Conservation (phyloP, 345 rosid species). For the Ceriops decandra region DNA sequence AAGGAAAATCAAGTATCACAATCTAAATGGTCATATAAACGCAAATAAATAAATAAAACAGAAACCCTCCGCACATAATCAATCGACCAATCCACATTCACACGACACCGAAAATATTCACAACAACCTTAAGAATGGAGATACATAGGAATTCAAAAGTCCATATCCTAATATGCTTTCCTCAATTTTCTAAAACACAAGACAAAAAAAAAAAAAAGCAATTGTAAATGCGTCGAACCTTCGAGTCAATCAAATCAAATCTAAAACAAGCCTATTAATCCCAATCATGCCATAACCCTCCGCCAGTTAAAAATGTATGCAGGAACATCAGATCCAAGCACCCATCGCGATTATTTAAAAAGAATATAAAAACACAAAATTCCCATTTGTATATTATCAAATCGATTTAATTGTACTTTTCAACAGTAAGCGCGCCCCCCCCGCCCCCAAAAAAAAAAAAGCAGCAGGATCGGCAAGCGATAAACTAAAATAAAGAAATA, state of each 20-base stretch:
- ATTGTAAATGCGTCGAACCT: neutral
- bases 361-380: neutral
- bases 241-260: slow-evolving; percentile 9
- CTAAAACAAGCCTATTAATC: neutral
- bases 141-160: neutral
- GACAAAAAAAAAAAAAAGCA: neutral
- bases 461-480: too few relatives aligned
- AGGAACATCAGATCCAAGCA: slow-evolving; percentile 28
- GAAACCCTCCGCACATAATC: too few relatives aligned
- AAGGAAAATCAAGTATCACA: too few relatives aligned
- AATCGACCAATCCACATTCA: neutral
- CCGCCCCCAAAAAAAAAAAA: neutral
- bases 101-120: neutral
- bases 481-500: neutral
- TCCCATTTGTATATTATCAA: neutral
- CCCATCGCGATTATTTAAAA: slow-evolving; percentile 4
- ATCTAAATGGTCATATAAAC: too few relatives aligned
- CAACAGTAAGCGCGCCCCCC: neutral
- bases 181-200: neutral
- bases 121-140: neutral
- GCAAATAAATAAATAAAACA: too few relatives aligned
- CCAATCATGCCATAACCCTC: neutral
- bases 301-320: neutral
- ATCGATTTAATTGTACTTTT: neutral
- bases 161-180: neutral